Base-by-base conservation (phyloP, 2,329 filamentous ascomycete genomes). In the Chrysosporium keratinophilum region DNA sequence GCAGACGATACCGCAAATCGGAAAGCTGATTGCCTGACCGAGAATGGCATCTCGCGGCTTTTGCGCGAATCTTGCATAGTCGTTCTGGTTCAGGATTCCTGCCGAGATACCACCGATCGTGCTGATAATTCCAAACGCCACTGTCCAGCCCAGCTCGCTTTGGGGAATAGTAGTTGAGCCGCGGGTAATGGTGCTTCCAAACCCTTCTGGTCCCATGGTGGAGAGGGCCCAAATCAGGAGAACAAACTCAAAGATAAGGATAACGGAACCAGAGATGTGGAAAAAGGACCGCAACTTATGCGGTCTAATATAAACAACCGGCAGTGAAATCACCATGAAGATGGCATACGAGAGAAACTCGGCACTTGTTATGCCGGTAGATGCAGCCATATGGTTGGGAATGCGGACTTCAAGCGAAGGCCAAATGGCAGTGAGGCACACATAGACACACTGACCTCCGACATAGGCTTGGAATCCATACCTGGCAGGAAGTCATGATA, bases 51-150 rank as follows among this genome's bases (percentile, higher is more conserved):
- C 66, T 9, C 68, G 63, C 5, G 71, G 72, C 12, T 61, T 60
- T 3, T 63, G 41, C 2, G 71, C 68, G 55, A 74, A 76, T 9
- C 74, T 68, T 2, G 71, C 68, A 59, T 71, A 76, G 61, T 76
- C 73, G 34, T 55, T 55, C 41, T 76, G 73, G 56, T 76, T 77
- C 6, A 71, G 69, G 20, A 77, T 63, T 3, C 74, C 74, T 1
- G 72, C 71, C 2, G 73, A 68, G 48, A 75, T 74, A 31, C 65
- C 64, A 2, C 74, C 74, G 19, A 76, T 71, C 3, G 69, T 66
- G 1, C 67, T 69, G 19, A 69, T 73, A 39, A 74, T 66, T 5
- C 70, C 72, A 31, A 67, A 60, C 42, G 70, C 61, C 33, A 69
- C 65, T 20, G 63, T 61, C 69, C 69, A 73, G 14, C 66, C 69